Evolutionary conservation across 768 basidiomycete genomes (phyloP), one percentile per base, ranked within the genome.

Genomic region (Trametopsis cervina): DNA sequence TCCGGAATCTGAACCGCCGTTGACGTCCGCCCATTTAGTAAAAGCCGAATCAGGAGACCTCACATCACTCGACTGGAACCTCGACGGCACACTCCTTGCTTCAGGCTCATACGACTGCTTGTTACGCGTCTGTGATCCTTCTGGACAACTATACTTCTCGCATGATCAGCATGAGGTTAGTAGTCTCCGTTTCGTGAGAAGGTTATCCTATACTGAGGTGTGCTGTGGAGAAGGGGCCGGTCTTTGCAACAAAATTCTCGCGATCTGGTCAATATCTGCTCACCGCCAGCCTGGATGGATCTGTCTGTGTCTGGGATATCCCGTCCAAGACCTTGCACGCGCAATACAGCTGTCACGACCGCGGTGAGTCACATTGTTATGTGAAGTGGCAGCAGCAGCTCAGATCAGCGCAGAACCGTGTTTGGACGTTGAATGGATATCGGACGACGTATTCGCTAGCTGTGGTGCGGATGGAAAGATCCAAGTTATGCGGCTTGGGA

Each of bases 191-290:
- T 6, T 26, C 18, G 7, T 10, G 21, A 24, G 6, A 35, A 36
- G 46, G 12, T 38, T 17, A 21, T 11, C 22, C 22, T 25, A 2
- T 26, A 13, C 49, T 60, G 26, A 49, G 45, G 53, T 54, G 53
- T 44, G 26, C 42, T 26, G 45, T 64, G 64, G 71, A 66, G 66
- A 71, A 89, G 85, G 87, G 81, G 47, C 84, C 88, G 24, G 81
- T 91, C 62, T 90, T 91, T 59, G 77, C 87, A 37, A 75, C 80
- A 39, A 76, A 79, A 47, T 92, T 91, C 57, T 91, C 88, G 11
- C 77, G 72, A 51, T 74, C 77, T 27, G 86, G 89, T 4, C 73
- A 74, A 43, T 85, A 82, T 79, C 69, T 92, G 43, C 64, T 83
- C 38, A 83, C 85, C 9, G 87, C 83, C 2, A 89, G 89, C 62